phyloP scores from a whole-genome alignment of 257 asterid genomes.

The Capsicum chinense region DNA sequence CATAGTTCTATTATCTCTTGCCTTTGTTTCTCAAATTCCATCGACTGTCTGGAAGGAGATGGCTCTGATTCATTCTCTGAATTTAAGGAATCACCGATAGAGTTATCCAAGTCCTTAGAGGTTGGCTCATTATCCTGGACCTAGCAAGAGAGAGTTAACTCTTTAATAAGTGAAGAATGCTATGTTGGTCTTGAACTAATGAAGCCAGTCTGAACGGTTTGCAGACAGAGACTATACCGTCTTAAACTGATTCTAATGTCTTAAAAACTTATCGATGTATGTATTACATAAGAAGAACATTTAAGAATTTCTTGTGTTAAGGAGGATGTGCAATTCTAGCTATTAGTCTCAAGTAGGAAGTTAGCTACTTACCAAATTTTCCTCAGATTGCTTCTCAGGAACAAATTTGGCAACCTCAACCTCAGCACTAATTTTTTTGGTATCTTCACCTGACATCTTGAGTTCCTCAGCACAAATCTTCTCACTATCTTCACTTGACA shows the following conservation, averaged over 20 bases:
- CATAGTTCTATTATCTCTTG: slow-evolving; percentile 71
- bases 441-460: slow-evolving; percentile 6
- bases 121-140: slow-evolving; percentile 34
- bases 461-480: neutral
- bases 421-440: neutral
- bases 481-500: slow-evolving; percentile 24
- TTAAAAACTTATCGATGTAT: neutral
- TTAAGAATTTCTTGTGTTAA: neutral
- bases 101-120: slow-evolving; percentile 34
- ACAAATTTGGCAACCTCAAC: slow-evolving; percentile 34
- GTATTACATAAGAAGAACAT: neutral
- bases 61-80: slow-evolving; percentile 36
- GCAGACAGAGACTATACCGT: neutral
- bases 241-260: neutral
- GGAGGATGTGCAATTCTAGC: neutral
- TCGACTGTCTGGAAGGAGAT: slow-evolving; percentile 51
- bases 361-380: slow-evolving; percentile 42
- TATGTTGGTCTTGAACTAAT: neutral
- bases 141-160: slow-evolving; percentile 25
- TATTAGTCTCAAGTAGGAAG: neutral
- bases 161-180: neutral
- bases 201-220: neutral
- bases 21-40: slow-evolving; percentile 70
- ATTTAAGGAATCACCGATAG: slow-evolving; percentile 31
- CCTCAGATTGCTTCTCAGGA: slow-evolving; percentile 40